phyloP scores from a whole-genome alignment of 179 eudicot species.

The Silene coronaria region DNA sequence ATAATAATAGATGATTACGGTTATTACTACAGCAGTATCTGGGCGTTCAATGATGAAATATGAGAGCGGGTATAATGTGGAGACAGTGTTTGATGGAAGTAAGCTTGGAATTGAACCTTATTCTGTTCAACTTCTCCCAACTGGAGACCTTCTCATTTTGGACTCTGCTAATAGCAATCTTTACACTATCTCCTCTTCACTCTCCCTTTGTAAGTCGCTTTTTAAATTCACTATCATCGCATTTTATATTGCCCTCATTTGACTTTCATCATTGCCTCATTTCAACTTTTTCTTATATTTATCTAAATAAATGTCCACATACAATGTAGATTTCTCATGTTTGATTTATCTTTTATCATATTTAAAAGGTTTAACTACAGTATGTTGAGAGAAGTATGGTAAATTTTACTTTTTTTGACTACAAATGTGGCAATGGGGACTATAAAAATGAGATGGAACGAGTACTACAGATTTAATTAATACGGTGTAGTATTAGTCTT shows the following conservation, averaged over 20 bases:
- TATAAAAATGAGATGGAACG: not conserved
- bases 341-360: no score
- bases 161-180: conserved; percentile 92
- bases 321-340: no score
- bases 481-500: not conserved
- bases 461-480: not conserved
- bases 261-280: no score
- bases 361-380: not conserved
- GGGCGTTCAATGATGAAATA: conserved; percentile 85
- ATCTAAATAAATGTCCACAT: no score
- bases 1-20: not conserved
- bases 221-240: not conserved
- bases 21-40: conserved; percentile 32
- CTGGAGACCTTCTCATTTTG: conserved; percentile 84
- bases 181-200: conserved; percentile 77
- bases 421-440: not conserved
- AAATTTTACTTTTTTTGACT: not conserved
- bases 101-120: conserved; percentile 95
- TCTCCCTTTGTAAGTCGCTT: conserved; percentile 71
- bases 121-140: conserved; percentile 63
- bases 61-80: conserved; percentile 87
- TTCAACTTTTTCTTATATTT: no score
- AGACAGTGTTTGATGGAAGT: conserved; percentile 98
- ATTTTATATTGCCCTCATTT: no score
- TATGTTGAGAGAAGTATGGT: not conserved